phyloP scores from a whole-genome alignment of 208 protist genomes.

The Lotmaria passim region DNA sequence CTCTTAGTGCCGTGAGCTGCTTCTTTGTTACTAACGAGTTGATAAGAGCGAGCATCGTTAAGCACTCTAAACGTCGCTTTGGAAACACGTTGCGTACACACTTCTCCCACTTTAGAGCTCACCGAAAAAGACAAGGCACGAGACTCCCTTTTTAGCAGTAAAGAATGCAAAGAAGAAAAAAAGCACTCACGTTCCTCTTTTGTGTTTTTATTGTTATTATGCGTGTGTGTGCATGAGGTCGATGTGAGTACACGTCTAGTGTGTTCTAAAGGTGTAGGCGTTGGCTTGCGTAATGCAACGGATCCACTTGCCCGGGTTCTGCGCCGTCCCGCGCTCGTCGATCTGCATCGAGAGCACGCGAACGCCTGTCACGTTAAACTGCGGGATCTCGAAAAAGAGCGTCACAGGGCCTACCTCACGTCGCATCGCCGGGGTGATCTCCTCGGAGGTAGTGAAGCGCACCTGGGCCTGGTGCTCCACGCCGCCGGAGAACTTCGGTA shows the following conservation, averaged over 20 bases:
- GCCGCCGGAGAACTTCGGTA: constrained; percentile 73
- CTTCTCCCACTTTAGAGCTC: no score
- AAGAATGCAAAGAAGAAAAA: no score
- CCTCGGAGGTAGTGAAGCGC: constrained; percentile 46
- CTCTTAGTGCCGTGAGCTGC: no score
- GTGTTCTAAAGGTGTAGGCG: constrained; percentile 80
- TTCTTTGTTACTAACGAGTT: no score
- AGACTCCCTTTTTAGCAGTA: no score
- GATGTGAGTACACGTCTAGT: no score
- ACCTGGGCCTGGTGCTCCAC: constrained; percentile 68
- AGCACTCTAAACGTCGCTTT: no score
- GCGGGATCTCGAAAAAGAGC: constrained; percentile 94
- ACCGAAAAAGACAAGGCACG: no score
- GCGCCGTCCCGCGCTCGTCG: constrained; percentile 74
- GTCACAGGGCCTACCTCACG: constrained; percentile 76
- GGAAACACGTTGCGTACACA: no score
- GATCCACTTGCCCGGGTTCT: constrained; percentile 87
- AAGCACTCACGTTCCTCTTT: background rate
- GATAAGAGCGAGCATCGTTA: no score
- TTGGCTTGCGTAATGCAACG: constrained; percentile 88
- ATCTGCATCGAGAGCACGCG: constrained; percentile 62
- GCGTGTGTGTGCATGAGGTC: no score
- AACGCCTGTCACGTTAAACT: constrained; percentile 63
- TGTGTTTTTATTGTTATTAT: no score
- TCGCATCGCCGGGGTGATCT: constrained; percentile 46